Conservation (phyloP, 345 rosid species). For the Aurinia saxatilis region DNA sequence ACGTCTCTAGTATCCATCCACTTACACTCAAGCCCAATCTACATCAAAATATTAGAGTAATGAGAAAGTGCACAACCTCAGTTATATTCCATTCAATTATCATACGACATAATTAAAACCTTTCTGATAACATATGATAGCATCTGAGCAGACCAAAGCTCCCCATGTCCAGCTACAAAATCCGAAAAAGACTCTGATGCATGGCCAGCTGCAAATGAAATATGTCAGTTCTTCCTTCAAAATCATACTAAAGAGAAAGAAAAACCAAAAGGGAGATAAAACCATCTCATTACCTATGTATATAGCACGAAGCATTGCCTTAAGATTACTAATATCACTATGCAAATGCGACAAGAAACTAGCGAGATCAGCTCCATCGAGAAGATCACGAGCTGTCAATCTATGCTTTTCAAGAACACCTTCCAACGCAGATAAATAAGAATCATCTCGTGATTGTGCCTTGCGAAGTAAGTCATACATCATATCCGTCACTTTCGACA, state of each 20-base stretch:
- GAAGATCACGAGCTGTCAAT: conserved; percentile 69
- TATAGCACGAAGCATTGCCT: conserved; percentile 97
- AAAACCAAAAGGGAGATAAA: not conserved
- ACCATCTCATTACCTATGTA: conserved; percentile 50
- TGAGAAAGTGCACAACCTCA: conserved; percentile 5
- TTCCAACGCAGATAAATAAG: conserved; percentile 68
- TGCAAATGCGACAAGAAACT: conserved; percentile 68
- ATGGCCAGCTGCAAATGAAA: conserved; percentile 71
- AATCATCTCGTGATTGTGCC: conserved; percentile 85
- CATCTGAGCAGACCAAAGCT: conserved; percentile 96
- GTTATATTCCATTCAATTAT: not conserved
- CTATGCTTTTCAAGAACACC: conserved; percentile 74
- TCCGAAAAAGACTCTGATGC: conserved; percentile 94
- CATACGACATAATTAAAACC: conserved; percentile 35
- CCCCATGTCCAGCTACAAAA: conserved; percentile 95
- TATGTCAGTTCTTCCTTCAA: not conserved
- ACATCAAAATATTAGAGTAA: conserved; percentile 17
- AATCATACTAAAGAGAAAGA: not conserved
- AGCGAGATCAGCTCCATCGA: conserved; percentile 73
- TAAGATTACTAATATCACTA: conserved; percentile 71
- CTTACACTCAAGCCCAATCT: conserved; percentile 70
- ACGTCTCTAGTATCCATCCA: conserved; percentile 99
- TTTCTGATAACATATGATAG: conserved; percentile 69
- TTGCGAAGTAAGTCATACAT: conserved; percentile 83
- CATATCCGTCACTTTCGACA: conserved; percentile 99